Conservation (phyloP, 257 asterid genomes). For the Asclepias syriaca region DNA sequence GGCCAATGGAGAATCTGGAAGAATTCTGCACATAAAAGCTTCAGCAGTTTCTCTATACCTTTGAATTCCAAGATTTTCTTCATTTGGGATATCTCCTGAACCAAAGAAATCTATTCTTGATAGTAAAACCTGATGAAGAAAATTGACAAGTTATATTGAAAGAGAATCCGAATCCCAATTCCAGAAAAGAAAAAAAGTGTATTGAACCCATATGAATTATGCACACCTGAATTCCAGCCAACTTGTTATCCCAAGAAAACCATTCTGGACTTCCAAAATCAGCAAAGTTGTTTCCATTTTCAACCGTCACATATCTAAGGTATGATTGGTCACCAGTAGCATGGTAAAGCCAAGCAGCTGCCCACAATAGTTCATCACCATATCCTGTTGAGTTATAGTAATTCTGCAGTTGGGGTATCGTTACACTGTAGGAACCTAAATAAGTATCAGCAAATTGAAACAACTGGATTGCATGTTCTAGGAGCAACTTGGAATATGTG, state of each 20-base stretch:
- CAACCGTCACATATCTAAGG: conserved; percentile 30
- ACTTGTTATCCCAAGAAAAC: conserved; percentile 63
- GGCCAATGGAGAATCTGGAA: conserved; percentile 45
- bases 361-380: conserved; percentile 74
- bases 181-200: neutral
- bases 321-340: conserved; percentile 44
- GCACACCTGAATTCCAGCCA: conserved; percentile 55
- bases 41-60: conserved; percentile 53
- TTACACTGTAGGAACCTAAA: conserved; percentile 43
- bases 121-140: conserved; percentile 38
- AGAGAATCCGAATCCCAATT: neutral
- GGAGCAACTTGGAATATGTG: conserved; percentile 38
- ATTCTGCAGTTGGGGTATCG: conserved; percentile 39
- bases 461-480: conserved; percentile 44
- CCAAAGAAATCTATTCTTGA: conserved; percentile 54
- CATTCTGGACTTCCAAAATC: conserved; percentile 48
- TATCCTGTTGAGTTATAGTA: conserved; percentile 58
- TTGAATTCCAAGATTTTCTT: conserved; percentile 48
- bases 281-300: conserved; percentile 41
- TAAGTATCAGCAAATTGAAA: conserved; percentile 53
- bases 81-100: conserved; percentile 28
- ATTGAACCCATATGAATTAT: neutral
- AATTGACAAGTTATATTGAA: neutral
- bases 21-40: conserved; percentile 47
- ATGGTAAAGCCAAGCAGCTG: conserved; percentile 67